These are phyloP conservation scores for Paraphoma sp. DNA, from an alignment of 2,329 filamentous ascomycete species.

Conservation along the genomic window DNA sequence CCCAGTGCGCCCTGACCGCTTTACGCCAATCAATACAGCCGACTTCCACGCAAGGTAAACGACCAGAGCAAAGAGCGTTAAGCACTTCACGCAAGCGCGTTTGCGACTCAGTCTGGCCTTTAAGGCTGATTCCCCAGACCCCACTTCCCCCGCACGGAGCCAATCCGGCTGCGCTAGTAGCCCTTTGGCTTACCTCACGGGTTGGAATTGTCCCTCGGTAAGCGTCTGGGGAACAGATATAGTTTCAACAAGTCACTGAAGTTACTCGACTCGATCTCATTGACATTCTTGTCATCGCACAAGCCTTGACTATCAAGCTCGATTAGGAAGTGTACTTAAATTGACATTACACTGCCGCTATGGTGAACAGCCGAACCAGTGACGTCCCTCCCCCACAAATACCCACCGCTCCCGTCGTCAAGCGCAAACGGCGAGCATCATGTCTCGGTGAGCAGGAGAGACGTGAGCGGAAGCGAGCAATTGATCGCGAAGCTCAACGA, in stretches of 20 bases:
- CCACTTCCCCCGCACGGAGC: constrained; percentile 33
- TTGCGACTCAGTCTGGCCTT: constrained; percentile 1
- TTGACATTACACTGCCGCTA: constrained; percentile 17
- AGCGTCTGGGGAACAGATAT: constrained; percentile 11
- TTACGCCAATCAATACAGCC: background rate
- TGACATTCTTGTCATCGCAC: constrained; percentile 4
- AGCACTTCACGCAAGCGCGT: constrained; percentile 1
- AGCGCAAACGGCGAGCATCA: constrained; percentile 42
- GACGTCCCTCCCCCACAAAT: constrained; percentile 26
- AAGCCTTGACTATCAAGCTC: constrained; percentile 13
- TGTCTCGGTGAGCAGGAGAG: constrained; percentile 45
- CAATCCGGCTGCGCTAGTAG: constrained; percentile 9
- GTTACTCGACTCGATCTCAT: constrained; percentile 15
- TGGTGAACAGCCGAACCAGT: constrained; percentile 35
- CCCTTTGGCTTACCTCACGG: background rate
- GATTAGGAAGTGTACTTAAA: constrained; percentile 11
- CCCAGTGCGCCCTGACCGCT: background rate
- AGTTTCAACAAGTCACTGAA: background rate
- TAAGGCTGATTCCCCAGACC: constrained; percentile 15
- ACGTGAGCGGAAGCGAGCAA: constrained; percentile 43
- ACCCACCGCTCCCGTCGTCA: constrained; percentile 35
- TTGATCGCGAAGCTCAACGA: constrained; percentile 45
- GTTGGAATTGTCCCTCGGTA: constrained; percentile 12
- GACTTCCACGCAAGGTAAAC: background rate
- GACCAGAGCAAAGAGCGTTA: constrained; percentile 13